These are phyloP conservation scores for Xerocomellus intermedius DNA, from an alignment of 768 basidiomycete genomes.

Conservation along the genomic window DNA sequence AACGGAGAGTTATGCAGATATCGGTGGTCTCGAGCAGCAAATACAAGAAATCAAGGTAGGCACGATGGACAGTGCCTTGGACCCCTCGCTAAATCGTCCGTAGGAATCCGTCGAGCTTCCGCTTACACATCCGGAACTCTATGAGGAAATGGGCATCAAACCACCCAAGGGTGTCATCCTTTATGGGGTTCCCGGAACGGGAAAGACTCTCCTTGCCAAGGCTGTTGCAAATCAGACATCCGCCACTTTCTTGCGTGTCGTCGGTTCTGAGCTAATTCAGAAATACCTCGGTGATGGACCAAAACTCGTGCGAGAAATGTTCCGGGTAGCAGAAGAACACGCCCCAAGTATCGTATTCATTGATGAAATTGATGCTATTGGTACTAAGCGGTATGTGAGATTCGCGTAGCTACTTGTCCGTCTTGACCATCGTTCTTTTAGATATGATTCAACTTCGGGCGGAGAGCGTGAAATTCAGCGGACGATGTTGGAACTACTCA, in stretches of 20 bases:
- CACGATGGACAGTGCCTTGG: not conserved
- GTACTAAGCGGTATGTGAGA: slow-evolving; percentile 85
- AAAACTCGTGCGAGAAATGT: slow-evolving; percentile 95
- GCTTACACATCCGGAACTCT: slow-evolving; percentile 94
- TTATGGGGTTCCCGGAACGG: slow-evolving; percentile 97
- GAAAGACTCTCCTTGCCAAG: slow-evolving; percentile 96
- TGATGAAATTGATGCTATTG: slow-evolving; percentile 98
- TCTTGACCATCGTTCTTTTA: slow-evolving; percentile 30
- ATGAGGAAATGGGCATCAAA: slow-evolving; percentile 99
- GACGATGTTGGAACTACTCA: slow-evolving; percentile 97
- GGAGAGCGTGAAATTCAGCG: slow-evolving; percentile 99
- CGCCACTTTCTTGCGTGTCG: slow-evolving; percentile 95
- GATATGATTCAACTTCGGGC: slow-evolving; percentile 97
- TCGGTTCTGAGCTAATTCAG: slow-evolving; percentile 97
- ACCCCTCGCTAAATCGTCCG: not conserved
- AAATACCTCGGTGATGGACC: slow-evolving; percentile 99
- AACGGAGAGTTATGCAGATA: slow-evolving; percentile 97
- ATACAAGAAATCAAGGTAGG: slow-evolving; percentile 98
- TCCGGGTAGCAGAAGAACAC: slow-evolving; percentile 95
- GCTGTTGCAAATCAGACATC: slow-evolving; percentile 98
- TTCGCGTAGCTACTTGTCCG: not conserved
- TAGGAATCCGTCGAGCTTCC: slow-evolving; percentile 98
- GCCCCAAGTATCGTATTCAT: slow-evolving; percentile 99
- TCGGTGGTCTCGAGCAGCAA: slow-evolving; percentile 94
- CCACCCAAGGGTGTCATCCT: slow-evolving; percentile 99